Conservation (phyloP, 1,284 basidiomycete species). For the Irpex sp. region DNA sequence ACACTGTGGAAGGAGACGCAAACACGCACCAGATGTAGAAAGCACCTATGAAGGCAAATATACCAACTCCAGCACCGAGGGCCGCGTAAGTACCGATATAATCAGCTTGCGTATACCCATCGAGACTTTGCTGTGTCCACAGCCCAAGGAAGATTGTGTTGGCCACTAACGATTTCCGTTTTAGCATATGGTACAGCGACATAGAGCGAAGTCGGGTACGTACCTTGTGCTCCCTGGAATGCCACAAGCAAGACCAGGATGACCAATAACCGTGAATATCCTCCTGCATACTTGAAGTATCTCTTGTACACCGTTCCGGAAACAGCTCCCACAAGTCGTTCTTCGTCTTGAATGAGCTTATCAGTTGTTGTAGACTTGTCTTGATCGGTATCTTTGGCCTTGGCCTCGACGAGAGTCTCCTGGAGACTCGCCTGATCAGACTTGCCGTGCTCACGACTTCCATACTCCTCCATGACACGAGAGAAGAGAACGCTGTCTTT, state of each 20-base stretch:
- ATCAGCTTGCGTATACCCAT: constrained; percentile 48
- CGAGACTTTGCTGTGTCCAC: constrained; percentile 34
- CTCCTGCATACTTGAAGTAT: constrained; percentile 46
- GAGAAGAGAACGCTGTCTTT: constrained; percentile 49
- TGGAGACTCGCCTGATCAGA: constrained; percentile 20
- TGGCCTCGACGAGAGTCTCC: constrained; percentile 20
- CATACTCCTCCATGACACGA: constrained; percentile 60
- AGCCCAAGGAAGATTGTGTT: constrained; percentile 39
- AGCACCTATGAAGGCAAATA: constrained; percentile 54
- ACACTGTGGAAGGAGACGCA: background rate
- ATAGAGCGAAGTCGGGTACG: background rate
- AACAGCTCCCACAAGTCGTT: constrained; percentile 32
- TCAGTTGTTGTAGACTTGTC: constrained; percentile 7
- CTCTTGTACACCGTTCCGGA: constrained; percentile 30
- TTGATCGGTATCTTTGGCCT: constrained; percentile 9
- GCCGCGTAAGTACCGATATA: constrained; percentile 72
- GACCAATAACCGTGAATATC: constrained; percentile 35
- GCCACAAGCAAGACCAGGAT: constrained; percentile 31
- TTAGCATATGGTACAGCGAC: background rate
- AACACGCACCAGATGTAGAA: constrained; percentile 46
- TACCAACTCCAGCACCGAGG: constrained; percentile 51
- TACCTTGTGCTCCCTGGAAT: constrained; percentile 29
- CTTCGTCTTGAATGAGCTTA: constrained; percentile 34
- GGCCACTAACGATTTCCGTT: constrained; percentile 22
- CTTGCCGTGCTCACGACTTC: constrained; percentile 36